Evolutionary conservation across 352 stramenopile species (phyloP).

Genomic region (Phytophthora niederhauseri): DNA sequence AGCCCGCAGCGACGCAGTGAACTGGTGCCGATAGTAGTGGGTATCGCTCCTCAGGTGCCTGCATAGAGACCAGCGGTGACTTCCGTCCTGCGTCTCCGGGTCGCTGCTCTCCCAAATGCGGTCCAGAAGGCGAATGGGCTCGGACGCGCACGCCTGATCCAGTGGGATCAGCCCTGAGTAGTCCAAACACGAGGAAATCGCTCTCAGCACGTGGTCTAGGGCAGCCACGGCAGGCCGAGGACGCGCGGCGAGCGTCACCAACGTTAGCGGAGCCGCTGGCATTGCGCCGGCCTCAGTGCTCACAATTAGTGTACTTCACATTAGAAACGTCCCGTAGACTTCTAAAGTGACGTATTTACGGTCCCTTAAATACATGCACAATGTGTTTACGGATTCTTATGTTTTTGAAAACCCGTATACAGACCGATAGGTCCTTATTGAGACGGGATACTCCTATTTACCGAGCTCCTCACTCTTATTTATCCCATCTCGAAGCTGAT

Average conservation of each 20-base stretch:
- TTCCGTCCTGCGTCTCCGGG: background rate
- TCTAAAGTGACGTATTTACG: no score
- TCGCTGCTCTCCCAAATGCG: conserved; percentile 26
- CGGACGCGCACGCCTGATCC: conserved; percentile 10
- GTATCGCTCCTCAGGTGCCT: conserved; percentile 10
- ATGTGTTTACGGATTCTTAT: no score
- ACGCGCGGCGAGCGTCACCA: background rate
- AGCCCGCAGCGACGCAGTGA: conserved; percentile 7
- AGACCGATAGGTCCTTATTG: no score
- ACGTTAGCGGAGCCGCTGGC: background rate
- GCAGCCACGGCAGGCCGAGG: background rate
- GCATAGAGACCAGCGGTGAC: conserved; percentile 16
- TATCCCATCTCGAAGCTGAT: no score
- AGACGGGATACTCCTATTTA: no score
- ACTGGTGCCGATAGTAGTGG: conserved; percentile 23
- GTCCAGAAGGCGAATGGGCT: conserved; percentile 13
- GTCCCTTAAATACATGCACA: no score
- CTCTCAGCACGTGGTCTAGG: background rate
- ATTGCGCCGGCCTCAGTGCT: background rate
- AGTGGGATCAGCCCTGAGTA: conserved; percentile 9
- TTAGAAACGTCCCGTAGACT: background rate
- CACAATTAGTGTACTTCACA: no score
- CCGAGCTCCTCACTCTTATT: no score
- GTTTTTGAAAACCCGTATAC: no score
- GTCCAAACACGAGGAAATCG: conserved; percentile 2